phyloP scores from a whole-genome alignment of 805 yeast genomes.

The Sugiyamaella valdiviana region DNA sequence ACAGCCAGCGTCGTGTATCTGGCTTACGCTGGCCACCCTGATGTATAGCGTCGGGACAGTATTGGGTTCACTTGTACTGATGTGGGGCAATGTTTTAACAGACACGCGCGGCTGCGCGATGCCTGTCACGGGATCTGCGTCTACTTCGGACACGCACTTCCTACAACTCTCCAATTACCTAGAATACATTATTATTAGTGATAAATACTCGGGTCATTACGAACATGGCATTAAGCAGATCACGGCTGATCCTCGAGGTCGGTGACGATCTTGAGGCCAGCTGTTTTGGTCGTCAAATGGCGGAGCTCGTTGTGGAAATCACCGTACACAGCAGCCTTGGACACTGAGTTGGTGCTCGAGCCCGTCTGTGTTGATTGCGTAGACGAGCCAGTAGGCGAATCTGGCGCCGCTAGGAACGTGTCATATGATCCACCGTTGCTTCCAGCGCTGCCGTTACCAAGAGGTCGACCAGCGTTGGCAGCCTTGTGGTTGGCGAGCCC shows the following conservation, averaged over 20 bases:
- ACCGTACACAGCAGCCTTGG: constrained; percentile 1
- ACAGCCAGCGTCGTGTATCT: too few relatives aligned
- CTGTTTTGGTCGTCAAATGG: constrained; percentile 22
- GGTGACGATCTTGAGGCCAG: constrained; percentile 21
- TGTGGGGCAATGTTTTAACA: neutral
- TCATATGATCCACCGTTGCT: neutral
- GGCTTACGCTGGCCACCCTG: too few relatives aligned
- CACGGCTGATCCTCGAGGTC: constrained; percentile 15
- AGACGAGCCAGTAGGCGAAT: constrained; percentile 21
- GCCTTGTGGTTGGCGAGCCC: constrained; percentile 12
- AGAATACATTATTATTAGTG: neutral
- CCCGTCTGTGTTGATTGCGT: constrained; percentile 20
- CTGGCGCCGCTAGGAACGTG: constrained; percentile 16
- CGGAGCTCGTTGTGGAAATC: constrained; percentile 10
- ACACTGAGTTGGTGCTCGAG: constrained; percentile 18
- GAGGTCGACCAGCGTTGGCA: neutral
- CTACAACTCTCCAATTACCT: neutral
- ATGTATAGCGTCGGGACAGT: too few relatives aligned
- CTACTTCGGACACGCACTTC: too few relatives aligned
- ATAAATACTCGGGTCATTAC: neutral
- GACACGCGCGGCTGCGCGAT: neutral
- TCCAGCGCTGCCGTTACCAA: neutral
- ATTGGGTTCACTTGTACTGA: neutral
- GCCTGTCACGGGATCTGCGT: too few relatives aligned
- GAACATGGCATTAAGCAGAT: neutral